A percentile compares a stretch with the other conserved stretches of the same genome.
phyloP scores from a whole-genome alignment of 2,329 filamentous ascomycete species.

The Magnaporthiopsis rhizophila region DNA sequence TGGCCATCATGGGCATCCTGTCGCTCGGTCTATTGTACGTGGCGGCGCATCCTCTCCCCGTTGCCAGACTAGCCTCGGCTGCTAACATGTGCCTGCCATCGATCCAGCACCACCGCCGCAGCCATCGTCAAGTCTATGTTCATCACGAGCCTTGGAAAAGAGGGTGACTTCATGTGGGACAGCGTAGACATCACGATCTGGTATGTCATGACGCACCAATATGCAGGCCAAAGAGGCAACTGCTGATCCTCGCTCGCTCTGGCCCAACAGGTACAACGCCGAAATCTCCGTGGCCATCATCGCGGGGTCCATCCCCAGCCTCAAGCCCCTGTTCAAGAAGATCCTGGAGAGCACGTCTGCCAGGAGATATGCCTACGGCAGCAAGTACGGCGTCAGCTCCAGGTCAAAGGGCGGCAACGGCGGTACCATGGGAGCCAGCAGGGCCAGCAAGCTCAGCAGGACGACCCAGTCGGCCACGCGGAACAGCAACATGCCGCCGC shows the following conservation, averaged over 20 bases:
- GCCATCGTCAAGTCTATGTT: conserved; percentile 21
- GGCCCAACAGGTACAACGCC: conserved; percentile 14
- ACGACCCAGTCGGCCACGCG: background rate
- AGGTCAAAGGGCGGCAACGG: background rate
- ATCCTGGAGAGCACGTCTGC: conserved; percentile 3
- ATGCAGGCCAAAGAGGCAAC: background rate
- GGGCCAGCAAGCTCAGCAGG: background rate
- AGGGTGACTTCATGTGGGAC: conserved; percentile 21
- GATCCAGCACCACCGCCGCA: conserved; percentile 12
- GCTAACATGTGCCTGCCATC: conserved; percentile 4
- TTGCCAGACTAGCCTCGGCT: background rate
- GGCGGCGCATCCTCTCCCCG: no score
- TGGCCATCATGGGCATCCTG: conserved; percentile 17
- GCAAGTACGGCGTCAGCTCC: background rate
- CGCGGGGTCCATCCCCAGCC: conserved; percentile 16
- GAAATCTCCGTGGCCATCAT: conserved; percentile 18
- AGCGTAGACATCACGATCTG: conserved; percentile 21
- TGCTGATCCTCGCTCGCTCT: background rate
- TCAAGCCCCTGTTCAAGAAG: conserved; percentile 14
- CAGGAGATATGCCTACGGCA: background rate
- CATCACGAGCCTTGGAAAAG: conserved; percentile 16
- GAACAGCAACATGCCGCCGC: no score
- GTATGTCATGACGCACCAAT: conserved; percentile 7
- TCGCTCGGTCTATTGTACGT: conserved; percentile 18
- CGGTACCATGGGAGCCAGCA: background rate